These are phyloP conservation scores for Gamarada debralockiae DNA, from an alignment of 495 filamentous ascomycete genomes.

Conservation along the genomic window DNA sequence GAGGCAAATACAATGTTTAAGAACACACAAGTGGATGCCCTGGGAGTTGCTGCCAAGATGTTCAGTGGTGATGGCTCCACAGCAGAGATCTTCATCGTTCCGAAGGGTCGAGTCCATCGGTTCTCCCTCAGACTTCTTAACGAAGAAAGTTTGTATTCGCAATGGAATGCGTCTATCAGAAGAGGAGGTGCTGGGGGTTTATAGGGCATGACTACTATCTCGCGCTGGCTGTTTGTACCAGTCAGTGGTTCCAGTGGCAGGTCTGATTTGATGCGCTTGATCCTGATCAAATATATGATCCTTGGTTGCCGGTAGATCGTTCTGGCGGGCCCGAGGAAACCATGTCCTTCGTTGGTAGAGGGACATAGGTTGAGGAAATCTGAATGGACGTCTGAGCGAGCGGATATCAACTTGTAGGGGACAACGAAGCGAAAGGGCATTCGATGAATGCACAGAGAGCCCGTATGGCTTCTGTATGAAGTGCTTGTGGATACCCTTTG, in stretches of 20 bases:
- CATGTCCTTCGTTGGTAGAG: not conserved
- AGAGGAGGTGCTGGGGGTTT: constrained; percentile 4
- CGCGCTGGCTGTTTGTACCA: not conserved
- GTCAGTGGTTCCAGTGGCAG: not conserved
- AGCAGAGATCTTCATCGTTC: not conserved
- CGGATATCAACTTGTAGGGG: constrained; percentile 3
- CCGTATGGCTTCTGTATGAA: not conserved
- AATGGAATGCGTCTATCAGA: not conserved
- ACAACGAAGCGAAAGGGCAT: constrained; percentile 7
- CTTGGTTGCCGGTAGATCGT: not conserved
- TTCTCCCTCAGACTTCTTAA: constrained; percentile 1
- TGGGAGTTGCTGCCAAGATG: not conserved
- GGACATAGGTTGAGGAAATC: constrained; percentile 12
- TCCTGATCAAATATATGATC: constrained; percentile 2
- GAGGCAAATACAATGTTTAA: constrained; percentile 2
- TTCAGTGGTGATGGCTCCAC: constrained; percentile 1
- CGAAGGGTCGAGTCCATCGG: constrained; percentile 5
- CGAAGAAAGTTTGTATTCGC: constrained; percentile 5
- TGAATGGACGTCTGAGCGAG: constrained; percentile 8
- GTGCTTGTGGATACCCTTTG: not conserved
- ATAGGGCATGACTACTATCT: constrained; percentile 9
- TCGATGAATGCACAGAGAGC: not conserved
- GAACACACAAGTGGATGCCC: constrained; percentile 1
- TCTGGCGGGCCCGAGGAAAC: not conserved
- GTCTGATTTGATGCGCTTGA: constrained; percentile 3